Evolutionary conservation across 1,284 basidiomycete genomes (phyloP).

Genomic region (Ceratobasidium sp.): DNA sequence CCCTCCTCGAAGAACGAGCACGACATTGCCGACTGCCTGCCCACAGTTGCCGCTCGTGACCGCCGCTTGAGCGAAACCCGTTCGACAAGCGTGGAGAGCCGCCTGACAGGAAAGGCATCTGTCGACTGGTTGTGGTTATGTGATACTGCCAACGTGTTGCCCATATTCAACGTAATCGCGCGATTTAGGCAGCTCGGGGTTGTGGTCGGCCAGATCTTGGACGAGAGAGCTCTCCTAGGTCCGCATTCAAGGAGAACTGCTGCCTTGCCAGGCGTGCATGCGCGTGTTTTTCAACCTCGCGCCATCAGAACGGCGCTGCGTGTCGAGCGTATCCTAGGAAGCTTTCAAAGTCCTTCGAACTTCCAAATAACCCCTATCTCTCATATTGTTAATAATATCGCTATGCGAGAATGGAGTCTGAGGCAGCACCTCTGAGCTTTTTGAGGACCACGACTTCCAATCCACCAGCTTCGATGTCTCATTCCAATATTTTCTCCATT

Average conservation of each 20-base stretch:
- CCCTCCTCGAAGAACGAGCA: slow-evolving; percentile 38
- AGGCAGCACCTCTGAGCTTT: neutral
- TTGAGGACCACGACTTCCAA: no score
- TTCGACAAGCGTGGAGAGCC: slow-evolving; percentile 23
- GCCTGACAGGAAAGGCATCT: slow-evolving; percentile 12
- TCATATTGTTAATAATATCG: neutral
- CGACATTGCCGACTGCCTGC: slow-evolving; percentile 1
- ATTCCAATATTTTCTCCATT: no score
- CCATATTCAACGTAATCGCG: slow-evolving; percentile 14
- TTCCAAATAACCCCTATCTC: slow-evolving; percentile 9
- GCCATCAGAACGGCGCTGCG: slow-evolving; percentile 14
- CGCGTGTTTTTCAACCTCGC: slow-evolving; percentile 18
- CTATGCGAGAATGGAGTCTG: neutral
- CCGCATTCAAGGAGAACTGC: neutral
- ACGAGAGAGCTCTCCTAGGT: slow-evolving; percentile 11
- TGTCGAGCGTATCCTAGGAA: slow-evolving; percentile 5
- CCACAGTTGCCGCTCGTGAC: neutral
- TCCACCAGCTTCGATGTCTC: no score
- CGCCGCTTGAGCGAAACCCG: slow-evolving; percentile 22
- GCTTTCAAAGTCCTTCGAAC: neutral
- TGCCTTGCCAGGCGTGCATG: slow-evolving; percentile 21
- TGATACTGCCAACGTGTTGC: slow-evolving; percentile 24
- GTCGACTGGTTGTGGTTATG: neutral
- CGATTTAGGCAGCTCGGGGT: neutral
- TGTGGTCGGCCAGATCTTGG: slow-evolving; percentile 25